A percentile compares a stretch with the other conserved stretches of the same genome.
Conservation (phyloP, 2,329 filamentous ascomycete genomes). For the Lachnellula cervina region DNA sequence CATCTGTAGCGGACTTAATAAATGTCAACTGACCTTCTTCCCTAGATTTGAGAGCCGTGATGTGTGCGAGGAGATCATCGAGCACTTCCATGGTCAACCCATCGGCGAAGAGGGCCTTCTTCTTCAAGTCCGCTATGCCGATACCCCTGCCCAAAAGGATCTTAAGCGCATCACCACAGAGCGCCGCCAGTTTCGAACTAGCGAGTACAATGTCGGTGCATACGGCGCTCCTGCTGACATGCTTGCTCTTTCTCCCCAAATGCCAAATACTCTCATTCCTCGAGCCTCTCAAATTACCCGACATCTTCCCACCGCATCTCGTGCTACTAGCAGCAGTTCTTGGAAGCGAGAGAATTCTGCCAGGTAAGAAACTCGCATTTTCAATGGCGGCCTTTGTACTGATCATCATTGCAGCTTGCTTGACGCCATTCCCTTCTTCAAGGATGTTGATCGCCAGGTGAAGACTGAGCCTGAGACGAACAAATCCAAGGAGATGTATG, state of each 20-base stretch:
- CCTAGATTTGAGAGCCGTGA: slow-evolving; percentile 82
- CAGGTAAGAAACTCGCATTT: slow-evolving; percentile 15
- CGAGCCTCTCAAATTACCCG: slow-evolving; percentile 29
- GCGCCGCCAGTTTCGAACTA: slow-evolving; percentile 90
- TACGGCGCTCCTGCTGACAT: slow-evolving; percentile 48
- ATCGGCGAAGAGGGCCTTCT: slow-evolving; percentile 75
- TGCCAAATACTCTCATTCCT: slow-evolving; percentile 31
- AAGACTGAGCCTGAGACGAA: slow-evolving; percentile 26
- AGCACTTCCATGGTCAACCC: slow-evolving; percentile 74
- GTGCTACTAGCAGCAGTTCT: slow-evolving; percentile 26
- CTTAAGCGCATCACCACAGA: slow-evolving; percentile 95
- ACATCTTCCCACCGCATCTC: slow-evolving; percentile 25
- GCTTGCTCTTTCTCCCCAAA: slow-evolving; percentile 50
- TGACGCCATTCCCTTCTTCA: slow-evolving; percentile 25
- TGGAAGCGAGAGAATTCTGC: slow-evolving; percentile 30
- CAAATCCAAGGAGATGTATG: slow-evolving; percentile 27
- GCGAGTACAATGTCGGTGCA: slow-evolving; percentile 81
- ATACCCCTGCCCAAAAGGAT: slow-evolving; percentile 93
- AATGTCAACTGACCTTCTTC: slow-evolving; percentile 14
- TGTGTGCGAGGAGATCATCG: slow-evolving; percentile 84
- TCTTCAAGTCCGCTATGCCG: slow-evolving; percentile 92
- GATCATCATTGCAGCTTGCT: slow-evolving; percentile 14
- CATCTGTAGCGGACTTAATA: slow-evolving; percentile 9
- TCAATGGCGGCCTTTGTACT: background rate
- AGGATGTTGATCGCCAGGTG: slow-evolving; percentile 28